Base-by-base conservation (phyloP, 805 yeast genomes). In the Lachancea meyersii region DNA sequence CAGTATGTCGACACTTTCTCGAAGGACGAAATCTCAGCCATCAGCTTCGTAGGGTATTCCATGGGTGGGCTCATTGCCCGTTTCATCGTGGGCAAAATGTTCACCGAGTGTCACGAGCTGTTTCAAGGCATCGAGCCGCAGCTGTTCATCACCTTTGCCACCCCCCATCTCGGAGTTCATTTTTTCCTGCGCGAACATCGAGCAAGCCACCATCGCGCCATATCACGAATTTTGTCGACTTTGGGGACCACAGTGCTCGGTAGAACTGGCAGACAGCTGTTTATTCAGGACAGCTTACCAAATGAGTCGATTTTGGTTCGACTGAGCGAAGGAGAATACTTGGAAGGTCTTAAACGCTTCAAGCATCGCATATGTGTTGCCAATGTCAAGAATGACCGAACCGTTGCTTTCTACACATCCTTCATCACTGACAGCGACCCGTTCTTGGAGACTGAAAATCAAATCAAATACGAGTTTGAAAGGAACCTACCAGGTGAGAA, bases 381-480 rank as follows among this genome's bases (percentile, higher is more conserved):
- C 8, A 89, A 91, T 63, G 73, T 82, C 19, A 72, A 79, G 43
- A 80, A 85, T 56, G 97, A 89, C 62, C 71, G 96, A 46, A 77
- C 95, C 0, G 97, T 89, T 6, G 82, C 91, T 13, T 91, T 87
- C 60, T 85, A 79, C 64, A 86, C 97, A 0, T 72, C 95, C 0
- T 88, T 71, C 60, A 82, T 91, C 45, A 72, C 91, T 3, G 72
- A 79, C 23, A 74, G 72, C 46, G 78, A 85, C 43, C 95, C 96
- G 1, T 88, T 87, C 58, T 79, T 79, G 27, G 64, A 68, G n/a
- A 65, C 64, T 37, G 73, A 76, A 72, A 72, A 72, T 37, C 55
- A 57, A 16, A 58, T 75, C 39, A 71, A 69, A 32, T 66, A 79
- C 43, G 67, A 68, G 26, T 79, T 69, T 52, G 65, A 79, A 27